Base-by-base conservation (phyloP, 306 rosid species). In the Spatholobus suberectus region DNA sequence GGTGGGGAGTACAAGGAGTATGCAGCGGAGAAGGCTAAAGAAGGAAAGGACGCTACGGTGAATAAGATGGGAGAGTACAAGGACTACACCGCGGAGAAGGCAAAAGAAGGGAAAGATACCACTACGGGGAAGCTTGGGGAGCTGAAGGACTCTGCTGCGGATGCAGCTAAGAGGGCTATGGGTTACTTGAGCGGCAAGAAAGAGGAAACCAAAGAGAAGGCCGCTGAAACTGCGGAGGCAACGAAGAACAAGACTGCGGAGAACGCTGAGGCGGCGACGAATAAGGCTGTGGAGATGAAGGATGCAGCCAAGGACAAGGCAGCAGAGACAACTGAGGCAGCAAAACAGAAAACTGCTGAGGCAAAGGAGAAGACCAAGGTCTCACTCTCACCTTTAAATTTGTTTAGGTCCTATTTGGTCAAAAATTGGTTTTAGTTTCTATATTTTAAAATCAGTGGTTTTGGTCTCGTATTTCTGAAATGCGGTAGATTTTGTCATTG, bases 111-210 rank as follows among this genome's bases (percentile, higher is more conserved):
- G 27, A 90, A 89, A 43, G 93, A 90, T 0, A 81, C 84, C 0
- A 82, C 91, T 1, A 29, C 85, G 20, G 83, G 84, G 57, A 92
- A 87, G 86, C 89, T 92, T 12, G 93, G 89, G 11, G 90, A 85
- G 80, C 24, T 92, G 10, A 91, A 87, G 66, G 92, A 91, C 34
- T 77, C 92, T 0, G 90, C 97, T n/a, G 84, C 90, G 0, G 92
- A 78, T 21, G 92, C 94, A 0, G 92, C 93, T 0, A 81, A 81
- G 51, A 81, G 81, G n/a, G 92, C 96, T 5, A 73, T 89, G 81
- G 94, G 27, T 46, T 88, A 78, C 88, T 88, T 93, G 73, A 26
- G 93, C 0, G 93, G 86, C 0, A 90, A 88, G 90, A 89, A 83
- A 76, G 98, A 93, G 13, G 98, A 90, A 40, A 69, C 87, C 0